Base-by-base conservation (phyloP, 148 eudicot species). In the Salicornia ramosissima region DNA sequence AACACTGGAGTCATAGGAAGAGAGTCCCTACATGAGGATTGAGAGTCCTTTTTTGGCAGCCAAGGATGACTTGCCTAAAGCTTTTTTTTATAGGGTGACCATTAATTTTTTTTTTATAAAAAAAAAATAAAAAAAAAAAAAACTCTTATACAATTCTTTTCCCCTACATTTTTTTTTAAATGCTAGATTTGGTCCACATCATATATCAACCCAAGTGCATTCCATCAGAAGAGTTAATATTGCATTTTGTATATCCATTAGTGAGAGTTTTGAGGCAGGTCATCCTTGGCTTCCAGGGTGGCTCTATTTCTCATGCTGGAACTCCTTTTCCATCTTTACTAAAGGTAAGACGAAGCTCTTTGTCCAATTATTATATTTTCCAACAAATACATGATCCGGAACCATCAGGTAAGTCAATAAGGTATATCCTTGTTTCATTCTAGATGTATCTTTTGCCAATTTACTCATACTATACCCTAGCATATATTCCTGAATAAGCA, bases 21-120 rank as follows among this genome's bases (percentile, higher is more conserved):
- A 72, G 64, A 53, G 51, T 56, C 58, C 75, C 69, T 50, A 55
- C 75, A 72, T 53, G 75, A 63, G 51, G 61, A 36, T 21, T 30
- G 0, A 64, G 75, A 72, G 68, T 52, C 40, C 19, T 13, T n/a
- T 54, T 29, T 45, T 26, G 69, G 69, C 62, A 72, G 75, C 75
- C 75, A 64, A 53, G 75, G 64, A 72, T 72, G 70, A 64, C 75
- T 64, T 72, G 75, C 75, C 75, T 64, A 0, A 34, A 64, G 45
- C 57, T 59, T 43, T 72, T 61, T 26, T 72, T 61, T 26, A 28
- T 19, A 52, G 69, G 69, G 40, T 52, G n/a, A n/a, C n/a, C n/a
- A n/a, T n/a, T n/a, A n/a, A n/a, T n/a, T n/a, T 59, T 43, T n/a
- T n/a, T n/a, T 72, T 61, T 26, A 28, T 19, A 52, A 63, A 63